A percentile compares a stretch with the other conserved stretches of the same genome.
Conservation (phyloP, 1,284 basidiomycete species). For the Ceratobasidium sp. region DNA sequence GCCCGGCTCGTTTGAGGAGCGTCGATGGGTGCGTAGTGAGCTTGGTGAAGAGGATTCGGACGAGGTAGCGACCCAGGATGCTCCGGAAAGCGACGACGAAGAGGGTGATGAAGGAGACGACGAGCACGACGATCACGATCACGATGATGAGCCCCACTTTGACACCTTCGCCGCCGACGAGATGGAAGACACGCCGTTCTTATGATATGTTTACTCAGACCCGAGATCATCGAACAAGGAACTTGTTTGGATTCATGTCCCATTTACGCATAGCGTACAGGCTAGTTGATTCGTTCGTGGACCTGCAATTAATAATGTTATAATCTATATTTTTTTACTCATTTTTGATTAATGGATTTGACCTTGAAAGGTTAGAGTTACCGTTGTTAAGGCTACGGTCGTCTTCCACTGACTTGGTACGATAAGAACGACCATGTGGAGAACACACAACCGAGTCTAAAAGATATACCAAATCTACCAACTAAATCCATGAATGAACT, state of each 20-base stretch:
- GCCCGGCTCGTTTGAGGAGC: constrained; percentile 73
- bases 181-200: constrained; percentile 84
- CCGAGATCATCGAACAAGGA: background rate
- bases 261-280: constrained; percentile 30
- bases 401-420: constrained; percentile 20
- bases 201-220: no score
- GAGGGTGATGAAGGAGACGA: constrained; percentile 48
- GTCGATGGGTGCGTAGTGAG: constrained; percentile 51
- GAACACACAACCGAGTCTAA: constrained; percentile 21
- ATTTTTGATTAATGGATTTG: background rate
- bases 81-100: constrained; percentile 42
- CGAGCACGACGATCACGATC: constrained; percentile 53
- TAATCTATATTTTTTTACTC: background rate
- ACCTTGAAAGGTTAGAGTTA: constrained; percentile 12
- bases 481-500: constrained; percentile 10
- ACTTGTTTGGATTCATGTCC: constrained; percentile 28
- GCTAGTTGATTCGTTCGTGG: constrained; percentile 3
- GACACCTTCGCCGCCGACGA: constrained; percentile 81
- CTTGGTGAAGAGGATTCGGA: constrained; percentile 48
- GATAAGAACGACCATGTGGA: background rate
- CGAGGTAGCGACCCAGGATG: constrained; percentile 45
- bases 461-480: constrained; percentile 10
- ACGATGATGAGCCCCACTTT: constrained; percentile 66
- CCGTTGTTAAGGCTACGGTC: background rate
- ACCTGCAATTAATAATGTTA: constrained; percentile 27